phyloP scores from a whole-genome alignment of 768 basidiomycete genomes.

The Rhizopogon salebrosus region DNA sequence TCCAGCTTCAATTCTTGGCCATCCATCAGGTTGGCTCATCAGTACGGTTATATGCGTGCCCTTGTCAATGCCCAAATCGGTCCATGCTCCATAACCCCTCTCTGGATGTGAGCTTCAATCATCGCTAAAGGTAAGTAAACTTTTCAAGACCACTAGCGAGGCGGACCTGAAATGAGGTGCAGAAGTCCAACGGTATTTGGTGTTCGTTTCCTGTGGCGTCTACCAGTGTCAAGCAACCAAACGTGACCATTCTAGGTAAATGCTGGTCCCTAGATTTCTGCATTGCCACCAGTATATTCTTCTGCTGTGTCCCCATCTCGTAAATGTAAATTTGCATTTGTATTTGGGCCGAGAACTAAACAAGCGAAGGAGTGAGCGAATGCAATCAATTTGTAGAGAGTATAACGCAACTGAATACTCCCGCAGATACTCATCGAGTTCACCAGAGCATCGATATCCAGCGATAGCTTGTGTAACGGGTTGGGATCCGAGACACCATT shows the following conservation, averaged over 20 bases:
- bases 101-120: slow-evolving; percentile 17
- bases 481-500: background rate
- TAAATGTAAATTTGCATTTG: background rate
- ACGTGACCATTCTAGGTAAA: background rate
- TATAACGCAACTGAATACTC: background rate
- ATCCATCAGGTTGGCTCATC: slow-evolving; percentile 14
- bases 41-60: slow-evolving; percentile 18
- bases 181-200: slow-evolving; percentile 18
- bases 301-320: background rate
- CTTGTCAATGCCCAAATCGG: slow-evolving; percentile 19
- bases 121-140: slow-evolving; percentile 11
- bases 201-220: slow-evolving; percentile 7
- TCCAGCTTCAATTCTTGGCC: slow-evolving; percentile 20
- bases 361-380: background rate
- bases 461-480: background rate
- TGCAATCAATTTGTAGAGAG: background rate
- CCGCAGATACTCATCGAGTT: background rate
- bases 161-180: slow-evolving; percentile 19
- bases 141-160: background rate
- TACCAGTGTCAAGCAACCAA: slow-evolving; percentile 15
- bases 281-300: slow-evolving; percentile 15
- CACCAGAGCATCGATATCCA: background rate
- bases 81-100: slow-evolving; percentile 18
- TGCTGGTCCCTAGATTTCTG: too few species aligned
- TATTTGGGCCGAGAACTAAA: background rate